Evolutionary conservation across 306 rosid genomes (phyloP).

Genomic region (Trifolium repens): DNA sequence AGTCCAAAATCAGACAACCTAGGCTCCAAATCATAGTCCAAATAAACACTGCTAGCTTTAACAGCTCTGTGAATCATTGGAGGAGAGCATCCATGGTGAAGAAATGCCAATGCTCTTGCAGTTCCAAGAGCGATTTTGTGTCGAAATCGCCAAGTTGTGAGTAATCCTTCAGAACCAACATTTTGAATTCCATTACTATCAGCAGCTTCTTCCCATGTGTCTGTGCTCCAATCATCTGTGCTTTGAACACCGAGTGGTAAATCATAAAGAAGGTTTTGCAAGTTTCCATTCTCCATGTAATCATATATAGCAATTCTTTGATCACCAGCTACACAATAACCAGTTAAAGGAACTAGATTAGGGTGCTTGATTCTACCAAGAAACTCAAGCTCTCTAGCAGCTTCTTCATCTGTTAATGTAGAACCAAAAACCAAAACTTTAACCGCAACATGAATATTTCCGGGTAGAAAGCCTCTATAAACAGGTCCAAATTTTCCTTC

Average conservation of each 20-base stretch:
- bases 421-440: constrained; percentile 93
- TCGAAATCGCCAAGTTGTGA: constrained; percentile 88
- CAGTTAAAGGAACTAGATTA: constrained; percentile 91
- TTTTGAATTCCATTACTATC: constrained; percentile 69
- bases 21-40: constrained; percentile 89
- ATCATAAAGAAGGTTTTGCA: constrained; percentile 94
- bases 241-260: constrained; percentile 89
- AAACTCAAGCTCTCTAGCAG: constrained; percentile 90
- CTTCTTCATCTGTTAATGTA: constrained; percentile 86
- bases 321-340: constrained; percentile 98
- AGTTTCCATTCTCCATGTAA: constrained; percentile 97
- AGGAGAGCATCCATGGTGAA: constrained; percentile 99
- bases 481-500: constrained; percentile 99
- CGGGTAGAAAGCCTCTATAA: constrained; percentile 88
- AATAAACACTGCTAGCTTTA: constrained; percentile 91
- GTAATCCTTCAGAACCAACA: constrained; percentile 77
- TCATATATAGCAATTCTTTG: constrained; percentile 96
- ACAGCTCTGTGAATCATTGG: constrained; percentile 91
- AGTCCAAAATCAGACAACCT: constrained; percentile 94
- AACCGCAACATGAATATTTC: constrained; percentile 92
- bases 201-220: constrained; percentile 83
- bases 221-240: constrained; percentile 96
- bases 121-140: constrained; percentile 95
- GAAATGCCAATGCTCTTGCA: constrained; percentile 90
- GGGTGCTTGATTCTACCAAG: constrained; percentile 98